phyloP scores from a whole-genome alignment of 2,329 filamentous ascomycete species.

The Penicillium sp. region DNA sequence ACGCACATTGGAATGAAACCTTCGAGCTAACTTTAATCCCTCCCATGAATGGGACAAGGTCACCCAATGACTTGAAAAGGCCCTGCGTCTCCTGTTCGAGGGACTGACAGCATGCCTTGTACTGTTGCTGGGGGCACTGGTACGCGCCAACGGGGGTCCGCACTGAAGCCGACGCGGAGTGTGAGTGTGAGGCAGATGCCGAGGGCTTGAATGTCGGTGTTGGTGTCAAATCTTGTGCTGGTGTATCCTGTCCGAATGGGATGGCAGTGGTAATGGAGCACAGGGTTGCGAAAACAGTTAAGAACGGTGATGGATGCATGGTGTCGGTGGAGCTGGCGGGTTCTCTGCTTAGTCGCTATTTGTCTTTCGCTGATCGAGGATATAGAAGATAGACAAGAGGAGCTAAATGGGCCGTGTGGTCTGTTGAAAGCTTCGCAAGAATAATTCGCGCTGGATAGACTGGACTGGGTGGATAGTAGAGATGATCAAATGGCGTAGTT shows the following conservation, averaged over 20 bases:
- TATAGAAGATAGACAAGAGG: neutral
- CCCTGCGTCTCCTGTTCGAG: slow-evolving; percentile 16
- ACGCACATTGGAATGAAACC: slow-evolving; percentile 30
- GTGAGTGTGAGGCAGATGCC: neutral
- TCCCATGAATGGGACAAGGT: slow-evolving; percentile 21
- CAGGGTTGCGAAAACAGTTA: slow-evolving; percentile 11
- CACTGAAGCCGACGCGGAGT: slow-evolving; percentile 5
- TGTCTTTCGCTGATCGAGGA: neutral
- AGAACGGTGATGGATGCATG: slow-evolving; percentile 16
- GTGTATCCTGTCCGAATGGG: slow-evolving; percentile 7
- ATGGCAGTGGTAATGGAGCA: slow-evolving; percentile 13
- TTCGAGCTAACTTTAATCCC: slow-evolving; percentile 24
- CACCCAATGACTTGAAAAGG: slow-evolving; percentile 17
- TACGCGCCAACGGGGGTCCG: slow-evolving; percentile 14
- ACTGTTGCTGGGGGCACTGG: slow-evolving; percentile 23
- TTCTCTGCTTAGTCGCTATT: neutral
- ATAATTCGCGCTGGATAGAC: too few species aligned
- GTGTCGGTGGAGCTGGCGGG: neutral
- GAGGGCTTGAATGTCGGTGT: slow-evolving; percentile 2
- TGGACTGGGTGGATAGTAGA: neutral
- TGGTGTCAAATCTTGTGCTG: neutral
- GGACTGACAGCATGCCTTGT: slow-evolving; percentile 30
- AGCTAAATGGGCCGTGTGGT: neutral
- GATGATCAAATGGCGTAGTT: neutral
- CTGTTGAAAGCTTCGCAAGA: neutral